Evolutionary conservation across 2,329 filamentous ascomycete species (phyloP), one percentile per base, ranked within the genome.

Genomic region (Cladosporium sp.): DNA sequence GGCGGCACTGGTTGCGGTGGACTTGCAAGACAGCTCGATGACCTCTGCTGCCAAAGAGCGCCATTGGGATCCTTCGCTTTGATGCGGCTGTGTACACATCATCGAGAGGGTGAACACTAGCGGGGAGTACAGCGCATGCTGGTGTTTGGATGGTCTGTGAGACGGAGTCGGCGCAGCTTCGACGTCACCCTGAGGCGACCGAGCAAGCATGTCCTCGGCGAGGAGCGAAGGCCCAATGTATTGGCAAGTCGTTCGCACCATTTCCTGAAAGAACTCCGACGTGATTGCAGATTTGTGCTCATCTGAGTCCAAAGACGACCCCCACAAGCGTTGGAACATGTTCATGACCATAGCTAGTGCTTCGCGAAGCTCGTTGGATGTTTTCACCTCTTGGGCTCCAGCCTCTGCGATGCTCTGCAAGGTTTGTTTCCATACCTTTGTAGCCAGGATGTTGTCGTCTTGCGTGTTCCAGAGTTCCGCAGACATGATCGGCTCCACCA

Each of bases 321-420:
- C 74, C 89, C 90, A 95, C 2, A 91, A 68, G 22, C 78, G 81
- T 45, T 82, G 79, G 6, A 95, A 72, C 18, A 90, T 70, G 40
- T 82, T 82, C 46, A 92, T 77, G 18, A 90, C 77, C 40, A 82
- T 77, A 18, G 87, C 85, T 56, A 95, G 78, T 54, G 91, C 92
- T 56, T 83, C 80, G 63, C 88, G 87, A 1, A 90, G 88, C 56
- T 97, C 92, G 10, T 80, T 80, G 0, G 89, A 90, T 6, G 91
- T 84, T 62, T 92, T 95, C 61, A 98, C 86, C 69, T 98, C 93
- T 69, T 95, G 95, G 40, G 78, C 79, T 19, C 85, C 85, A 37
- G 87, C 86, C 45, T 80, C 78, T 2, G 83, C 79, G 22, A 90
- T 74, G 1, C 84, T 80, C 3, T 74, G 72, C 41, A 88, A 74